Conservation (phyloP, 2,329 filamentous ascomycete genomes). For the Colletotrichum trifolii region DNA sequence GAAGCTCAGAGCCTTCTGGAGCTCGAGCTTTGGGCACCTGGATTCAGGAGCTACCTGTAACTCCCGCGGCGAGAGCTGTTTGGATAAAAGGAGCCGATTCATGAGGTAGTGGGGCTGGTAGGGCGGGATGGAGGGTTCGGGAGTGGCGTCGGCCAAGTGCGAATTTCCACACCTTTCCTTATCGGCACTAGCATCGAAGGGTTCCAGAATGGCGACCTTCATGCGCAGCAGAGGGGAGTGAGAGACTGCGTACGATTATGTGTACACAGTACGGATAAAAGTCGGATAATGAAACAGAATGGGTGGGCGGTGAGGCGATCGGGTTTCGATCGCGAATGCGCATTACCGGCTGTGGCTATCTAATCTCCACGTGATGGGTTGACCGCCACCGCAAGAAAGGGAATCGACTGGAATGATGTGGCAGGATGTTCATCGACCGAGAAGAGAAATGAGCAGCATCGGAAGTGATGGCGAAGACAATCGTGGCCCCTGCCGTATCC, state of each 20-base stretch:
- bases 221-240: neutral
- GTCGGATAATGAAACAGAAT: too few species aligned
- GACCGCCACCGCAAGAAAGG: slow-evolving; percentile 7
- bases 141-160: slow-evolving; percentile 30
- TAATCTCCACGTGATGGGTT: slow-evolving; percentile 3
- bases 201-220: slow-evolving; percentile 28
- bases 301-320: too few species aligned
- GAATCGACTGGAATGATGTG: slow-evolving; percentile 1
- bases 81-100: slow-evolving; percentile 7
- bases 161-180: neutral
- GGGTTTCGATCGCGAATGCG: slow-evolving; percentile 3
- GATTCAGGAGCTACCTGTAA: slow-evolving; percentile 7
- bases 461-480: slow-evolving; percentile 20
- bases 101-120: slow-evolving; percentile 12
- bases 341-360: neutral
- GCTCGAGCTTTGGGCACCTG: slow-evolving; percentile 20
- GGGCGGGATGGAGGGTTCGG: slow-evolving; percentile 15
- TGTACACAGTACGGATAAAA: neutral
- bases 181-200: slow-evolving; percentile 24
- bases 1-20: neutral
- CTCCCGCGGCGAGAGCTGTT: slow-evolving; percentile 19
- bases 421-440: neutral
- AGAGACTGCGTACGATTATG: neutral
- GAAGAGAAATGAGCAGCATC: slow-evolving; percentile 15
- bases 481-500: slow-evolving; percentile 22